Conservation (phyloP, 768 basidiomycete species). For the Leccinum truebloodii region DNA sequence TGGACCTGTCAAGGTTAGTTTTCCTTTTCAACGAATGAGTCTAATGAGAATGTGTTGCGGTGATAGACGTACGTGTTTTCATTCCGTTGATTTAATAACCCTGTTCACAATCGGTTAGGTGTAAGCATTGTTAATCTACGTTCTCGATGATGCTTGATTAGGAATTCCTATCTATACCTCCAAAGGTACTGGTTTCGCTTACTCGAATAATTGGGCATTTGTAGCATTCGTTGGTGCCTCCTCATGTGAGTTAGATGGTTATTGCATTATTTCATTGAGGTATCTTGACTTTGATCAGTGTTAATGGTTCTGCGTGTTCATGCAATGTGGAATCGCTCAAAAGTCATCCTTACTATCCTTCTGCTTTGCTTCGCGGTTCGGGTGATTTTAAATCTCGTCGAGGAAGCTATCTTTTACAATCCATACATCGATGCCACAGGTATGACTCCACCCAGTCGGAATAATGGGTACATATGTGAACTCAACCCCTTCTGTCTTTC, state of each 20-base stretch:
- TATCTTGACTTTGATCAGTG: not conserved
- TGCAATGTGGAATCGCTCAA: not conserved
- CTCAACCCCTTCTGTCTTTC: no score
- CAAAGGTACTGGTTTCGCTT: not conserved
- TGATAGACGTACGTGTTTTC: no score
- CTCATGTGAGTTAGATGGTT: not conserved
- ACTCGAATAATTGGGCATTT: not conserved
- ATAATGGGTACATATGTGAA: no score
- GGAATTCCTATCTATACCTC: not conserved
- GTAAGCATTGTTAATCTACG: not conserved
- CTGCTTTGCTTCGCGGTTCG: not conserved
- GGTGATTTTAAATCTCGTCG: not conserved
- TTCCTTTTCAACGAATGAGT: no score
- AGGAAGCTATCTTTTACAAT: not conserved
- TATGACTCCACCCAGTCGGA: no score
- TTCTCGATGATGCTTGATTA: not conserved
- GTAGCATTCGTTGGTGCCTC: not conserved
- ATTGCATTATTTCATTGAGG: not conserved
- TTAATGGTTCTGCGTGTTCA: not conserved
- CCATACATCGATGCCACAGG: no score
- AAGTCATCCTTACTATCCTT: not conserved
- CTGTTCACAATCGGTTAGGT: not conserved
- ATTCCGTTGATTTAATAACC: no score
- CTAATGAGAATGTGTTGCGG: no score
- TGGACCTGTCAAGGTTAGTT: no score